Evolutionary conservation across 192 early-diverging fungal species (phyloP).

Genomic region (Entrophospora sp.): DNA sequence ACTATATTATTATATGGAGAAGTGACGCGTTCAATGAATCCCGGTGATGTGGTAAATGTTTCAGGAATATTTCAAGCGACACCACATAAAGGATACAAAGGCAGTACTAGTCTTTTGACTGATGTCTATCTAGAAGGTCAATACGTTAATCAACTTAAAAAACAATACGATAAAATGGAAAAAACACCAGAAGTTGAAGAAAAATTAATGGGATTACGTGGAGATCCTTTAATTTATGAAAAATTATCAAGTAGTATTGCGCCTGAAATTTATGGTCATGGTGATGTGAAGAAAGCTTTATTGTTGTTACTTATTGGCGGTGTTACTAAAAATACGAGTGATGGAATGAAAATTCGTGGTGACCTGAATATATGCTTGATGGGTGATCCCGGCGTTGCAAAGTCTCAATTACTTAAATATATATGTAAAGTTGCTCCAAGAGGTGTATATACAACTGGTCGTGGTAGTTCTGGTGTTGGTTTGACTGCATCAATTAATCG

Average conservation of each 20-base stretch:
- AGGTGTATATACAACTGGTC: conserved; percentile 94
- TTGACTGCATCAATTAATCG: conserved; percentile 90
- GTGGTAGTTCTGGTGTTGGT: conserved; percentile 91
- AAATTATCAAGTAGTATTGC: conserved; percentile 69
- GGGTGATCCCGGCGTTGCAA: conserved; percentile 98
- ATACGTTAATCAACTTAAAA: conserved; percentile 79
- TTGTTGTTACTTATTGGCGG: conserved; percentile 77
- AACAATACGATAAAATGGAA: conserved; percentile 82
- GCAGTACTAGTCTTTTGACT: conserved; percentile 82
- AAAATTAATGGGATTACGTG: conserved; percentile 46
- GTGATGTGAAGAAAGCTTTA: conserved; percentile 88
- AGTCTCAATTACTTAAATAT: conserved; percentile 94
- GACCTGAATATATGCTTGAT: conserved; percentile 96
- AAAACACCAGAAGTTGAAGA: conserved; percentile 42
- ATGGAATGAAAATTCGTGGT: conserved; percentile 93
- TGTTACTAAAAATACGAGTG: conserved; percentile 69
- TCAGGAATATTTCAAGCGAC: conserved; percentile 85
- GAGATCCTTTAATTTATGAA: conserved; percentile 68
- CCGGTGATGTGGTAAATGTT: conserved; percentile 80
- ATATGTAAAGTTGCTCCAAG: conserved; percentile 90
- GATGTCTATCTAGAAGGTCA: conserved; percentile 93
- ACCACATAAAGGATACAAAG: conserved; percentile 89
- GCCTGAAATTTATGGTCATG: conserved; percentile 88
- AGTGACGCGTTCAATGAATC: conserved; percentile 68
- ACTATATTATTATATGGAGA: conserved; percentile 82